Conservation (phyloP, 257 asterid species). For the Penstemon davidsonii region DNA sequence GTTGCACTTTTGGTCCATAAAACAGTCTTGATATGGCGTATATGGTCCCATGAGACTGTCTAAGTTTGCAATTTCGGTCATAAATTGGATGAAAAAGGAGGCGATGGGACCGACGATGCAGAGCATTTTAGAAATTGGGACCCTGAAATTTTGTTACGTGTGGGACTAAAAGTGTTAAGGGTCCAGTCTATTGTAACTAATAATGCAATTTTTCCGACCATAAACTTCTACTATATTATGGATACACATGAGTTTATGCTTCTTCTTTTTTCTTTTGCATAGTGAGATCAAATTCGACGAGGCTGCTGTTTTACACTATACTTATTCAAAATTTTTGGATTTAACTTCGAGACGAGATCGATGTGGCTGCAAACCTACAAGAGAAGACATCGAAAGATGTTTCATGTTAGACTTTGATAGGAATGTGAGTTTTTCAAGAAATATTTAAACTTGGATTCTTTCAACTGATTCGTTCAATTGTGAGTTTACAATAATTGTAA, state of each 20-base stretch:
- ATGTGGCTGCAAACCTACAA: conserved; percentile 68
- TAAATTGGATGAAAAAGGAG: too few relatives aligned
- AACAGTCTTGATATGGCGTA: too few relatives aligned
- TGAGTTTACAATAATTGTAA: neutral
- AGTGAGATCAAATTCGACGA: conserved; percentile 62
- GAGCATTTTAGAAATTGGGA: too few relatives aligned
- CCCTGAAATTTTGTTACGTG: too few relatives aligned
- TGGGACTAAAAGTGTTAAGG: too few relatives aligned
- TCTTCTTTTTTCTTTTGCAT: neutral
- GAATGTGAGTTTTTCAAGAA: conserved; percentile 66
- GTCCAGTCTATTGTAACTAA: too few relatives aligned
- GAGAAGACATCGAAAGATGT: conserved; percentile 60
- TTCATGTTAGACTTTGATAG: conserved; percentile 72
- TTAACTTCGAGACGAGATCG: conserved; percentile 66
- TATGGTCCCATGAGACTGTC: too few relatives aligned
- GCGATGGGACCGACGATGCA: too few relatives aligned
- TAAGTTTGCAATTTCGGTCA: too few relatives aligned
- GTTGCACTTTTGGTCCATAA: too few relatives aligned
- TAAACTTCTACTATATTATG: neutral
- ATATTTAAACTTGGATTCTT: too few relatives aligned
- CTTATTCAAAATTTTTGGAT: conserved; percentile 66
- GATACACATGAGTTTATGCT: neutral
- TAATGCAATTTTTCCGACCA: too few relatives aligned
- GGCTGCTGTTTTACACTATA: conserved; percentile 70
- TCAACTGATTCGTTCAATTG: neutral